Base-by-base conservation (phyloP, 169 alveolate genomes). In the Cytauxzoon felis region DNA sequence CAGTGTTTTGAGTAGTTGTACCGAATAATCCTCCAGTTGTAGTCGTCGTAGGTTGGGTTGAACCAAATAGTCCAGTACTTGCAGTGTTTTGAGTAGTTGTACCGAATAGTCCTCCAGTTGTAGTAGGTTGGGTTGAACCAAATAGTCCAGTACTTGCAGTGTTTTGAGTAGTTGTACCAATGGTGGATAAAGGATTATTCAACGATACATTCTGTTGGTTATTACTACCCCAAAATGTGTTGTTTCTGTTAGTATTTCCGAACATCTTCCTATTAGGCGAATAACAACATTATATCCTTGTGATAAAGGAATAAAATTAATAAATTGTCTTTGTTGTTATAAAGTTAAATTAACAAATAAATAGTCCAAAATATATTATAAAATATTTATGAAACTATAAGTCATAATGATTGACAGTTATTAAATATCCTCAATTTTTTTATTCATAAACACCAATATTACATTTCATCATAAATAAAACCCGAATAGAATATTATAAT, bases 1-100 rank as follows among this genome's bases (percentile, higher is more conserved):
- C 43, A 38, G 41, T 8, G 2, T 32, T 40, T 18, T 16, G 24
- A 3, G 47, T 29, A 13, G 45, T 51, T 45, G 18, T 51, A 16
- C 83, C 83, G 24, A 71, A 60, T 5, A 58, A 5, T 6, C 83
- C 83, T n/a, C 82, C 82, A 23, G 60, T 24, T 7, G 62, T 41
- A 1, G 57, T 47, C 38, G 81, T 21, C 57, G 21, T 7, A 1
- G 59, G 21, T 8, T 45, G 53, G 11, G 56, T 9, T 9, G 67
- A 42, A 8, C 67, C 67, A 5, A 40, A 29, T 9, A 41, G 24
- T 21, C 67, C 67, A 57, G n/a, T 27, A 1, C 1, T 32, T 34
- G 78, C 61, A 0, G 68, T 29, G n/a, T 27, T 24, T 2, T 64
- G 68, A 2, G 67, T 57, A 52, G 67, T 51, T 19, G 32, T 24